Evolutionary conservation across 441 rosid genomes (phyloP), one percentile per base, ranked within the genome.

Genomic region (Pelargonium citronellum): DNA sequence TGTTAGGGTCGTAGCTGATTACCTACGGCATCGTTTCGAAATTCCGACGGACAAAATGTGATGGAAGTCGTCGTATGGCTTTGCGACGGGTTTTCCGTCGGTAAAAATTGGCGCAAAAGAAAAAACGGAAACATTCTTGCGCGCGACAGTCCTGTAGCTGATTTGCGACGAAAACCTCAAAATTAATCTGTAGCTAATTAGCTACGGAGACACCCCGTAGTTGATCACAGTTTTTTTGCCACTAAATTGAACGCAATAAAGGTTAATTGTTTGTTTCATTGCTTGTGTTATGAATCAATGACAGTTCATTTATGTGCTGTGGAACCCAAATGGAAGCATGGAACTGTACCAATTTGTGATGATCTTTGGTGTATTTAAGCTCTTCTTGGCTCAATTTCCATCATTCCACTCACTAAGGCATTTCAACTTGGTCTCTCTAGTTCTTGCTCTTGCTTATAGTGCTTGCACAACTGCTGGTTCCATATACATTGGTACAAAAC

Each of bases 391-490:
- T 46, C 89, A 86, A 77, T 66, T 82, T 17, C 90, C 92, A 49
- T 87, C 92, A 22, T 84, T 87, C 78, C 89, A 86, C 72, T 86
- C 87, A 4, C 75, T 87, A 15, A 80, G 92, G 65, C 81, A 83
- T 65, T 83, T 87, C 71, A 87, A 86, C 55, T 82, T 87, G 43
- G 71, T 80, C 43, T 84, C 87, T 8, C 74, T 86, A 15, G 17
- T 82, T 53, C 84, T 87, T 41, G 73, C 78, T 37, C 82, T 86
- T 16, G 82, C 80, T 68, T 86, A 87, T 71, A 83, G 85, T 22
- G 73, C 74, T 53, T 78, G 75, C 4, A 77, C 72, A 55, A 58
- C 80, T 0, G 81, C 79, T 4, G 90, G 83, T 19, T 80, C 87
- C 3, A 72, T 83, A 60, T 2, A 75, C 24, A 73, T 84, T 0